Evolutionary conservation across 345 rosid species (phyloP).

Genomic region (Ceriops zippeliana): DNA sequence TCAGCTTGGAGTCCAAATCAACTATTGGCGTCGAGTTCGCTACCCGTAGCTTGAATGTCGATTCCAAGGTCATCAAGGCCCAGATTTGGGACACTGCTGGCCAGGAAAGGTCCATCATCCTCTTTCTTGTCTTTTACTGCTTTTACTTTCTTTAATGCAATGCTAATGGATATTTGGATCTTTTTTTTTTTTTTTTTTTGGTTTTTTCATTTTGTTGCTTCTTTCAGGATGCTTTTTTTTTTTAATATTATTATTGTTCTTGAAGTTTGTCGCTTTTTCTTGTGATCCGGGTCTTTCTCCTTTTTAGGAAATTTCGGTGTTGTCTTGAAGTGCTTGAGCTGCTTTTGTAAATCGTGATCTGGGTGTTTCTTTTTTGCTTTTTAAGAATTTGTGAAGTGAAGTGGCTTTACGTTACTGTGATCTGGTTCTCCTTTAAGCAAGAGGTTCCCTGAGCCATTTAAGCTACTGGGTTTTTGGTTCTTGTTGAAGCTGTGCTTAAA

Average conservation of each 20-base stretch:
- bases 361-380: slow-evolving; percentile 10
- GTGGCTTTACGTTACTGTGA: slow-evolving; percentile 9
- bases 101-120: slow-evolving; percentile 63
- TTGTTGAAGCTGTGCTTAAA: background rate
- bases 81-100: slow-evolving; percentile 99
- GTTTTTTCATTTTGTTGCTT: background rate
- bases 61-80: slow-evolving; percentile 81
- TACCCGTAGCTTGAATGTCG: slow-evolving; percentile 84
- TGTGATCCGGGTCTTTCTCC: slow-evolving; percentile 20
- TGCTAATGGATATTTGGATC: background rate
- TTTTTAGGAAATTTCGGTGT: slow-evolving; percentile 12
- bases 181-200: background rate
- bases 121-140: background rate
- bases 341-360: slow-evolving; percentile 9
- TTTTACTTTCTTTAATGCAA: background rate
- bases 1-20: slow-evolving; percentile 88
- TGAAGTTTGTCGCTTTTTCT: background rate
- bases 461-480: background rate
- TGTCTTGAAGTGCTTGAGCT: slow-evolving; percentile 5
- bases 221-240: background rate
- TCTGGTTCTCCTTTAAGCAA: slow-evolving; percentile 19
- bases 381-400: slow-evolving; percentile 11
- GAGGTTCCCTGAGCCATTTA: background rate
- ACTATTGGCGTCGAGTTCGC: slow-evolving; percentile 97
- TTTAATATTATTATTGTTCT: too few species aligned